Conservation (phyloP, 495 filamentous ascomycete species). For the Neurospora sp. region DNA sequence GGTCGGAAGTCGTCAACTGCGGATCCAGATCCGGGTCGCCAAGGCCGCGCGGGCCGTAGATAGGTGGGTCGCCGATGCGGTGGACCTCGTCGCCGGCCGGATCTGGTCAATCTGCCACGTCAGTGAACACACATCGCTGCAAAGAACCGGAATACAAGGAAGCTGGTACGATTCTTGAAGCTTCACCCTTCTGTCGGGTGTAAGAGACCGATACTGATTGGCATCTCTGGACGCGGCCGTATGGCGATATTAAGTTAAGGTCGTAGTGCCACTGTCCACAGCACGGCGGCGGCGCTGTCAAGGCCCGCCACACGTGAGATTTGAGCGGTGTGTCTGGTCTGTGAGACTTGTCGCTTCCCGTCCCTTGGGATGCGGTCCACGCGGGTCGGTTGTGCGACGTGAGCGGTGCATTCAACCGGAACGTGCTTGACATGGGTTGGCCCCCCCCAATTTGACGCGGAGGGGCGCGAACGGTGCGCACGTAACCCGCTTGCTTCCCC, state of each 20-base stretch:
- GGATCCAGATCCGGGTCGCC: neutral
- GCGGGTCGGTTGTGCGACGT: neutral
- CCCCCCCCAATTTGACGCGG: neutral
- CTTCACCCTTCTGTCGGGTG: neutral
- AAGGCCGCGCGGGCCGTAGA: neutral
- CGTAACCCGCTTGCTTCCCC: neutral
- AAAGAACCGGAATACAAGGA: neutral
- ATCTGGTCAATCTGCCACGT: neutral
- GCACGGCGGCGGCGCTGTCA: neutral
- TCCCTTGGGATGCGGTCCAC: neutral
- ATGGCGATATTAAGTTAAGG: neutral
- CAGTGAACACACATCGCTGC: neutral
- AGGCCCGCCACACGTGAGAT: neutral
- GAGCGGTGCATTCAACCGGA: neutral
- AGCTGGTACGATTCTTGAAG: neutral
- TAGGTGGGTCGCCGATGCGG: neutral
- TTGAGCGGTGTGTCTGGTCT: neutral
- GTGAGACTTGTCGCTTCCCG: neutral
- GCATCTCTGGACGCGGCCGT: neutral
- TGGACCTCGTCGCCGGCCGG: neutral
- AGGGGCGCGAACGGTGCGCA: neutral
- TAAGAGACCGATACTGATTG: neutral
- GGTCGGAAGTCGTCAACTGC: neutral
- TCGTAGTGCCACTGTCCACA: neutral
- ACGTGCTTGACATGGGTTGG: neutral